Base-by-base conservation (phyloP, 2,329 filamentous ascomycete species). In the Lasiodiplodia citricola region DNA sequence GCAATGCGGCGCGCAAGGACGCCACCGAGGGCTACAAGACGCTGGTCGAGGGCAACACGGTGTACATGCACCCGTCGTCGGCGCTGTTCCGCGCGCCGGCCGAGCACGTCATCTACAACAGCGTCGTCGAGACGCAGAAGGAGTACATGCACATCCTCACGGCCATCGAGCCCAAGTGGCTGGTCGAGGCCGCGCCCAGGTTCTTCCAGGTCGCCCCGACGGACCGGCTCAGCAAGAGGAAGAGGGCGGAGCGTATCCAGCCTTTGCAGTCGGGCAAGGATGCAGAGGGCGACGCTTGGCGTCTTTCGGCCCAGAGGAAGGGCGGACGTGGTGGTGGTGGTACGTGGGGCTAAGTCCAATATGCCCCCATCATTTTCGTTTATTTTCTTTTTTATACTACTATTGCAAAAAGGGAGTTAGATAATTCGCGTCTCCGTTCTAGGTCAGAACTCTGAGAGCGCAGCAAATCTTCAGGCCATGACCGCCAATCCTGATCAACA, bases 101-200 rank as follows among this genome's bases (percentile, higher is more conserved):
- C 0, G 96, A 99, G 81, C 96, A 96, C 86, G 96, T 98, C 41
- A 92, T 99, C 67, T 99, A 97, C 78, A 91, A 97, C 76, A 91
- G 89, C 66, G 85, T 99, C 23, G 93, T 98, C 8, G 86, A 98
- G 74, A 99, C 96, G 28, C 96, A 92, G 28, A 95, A 97, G 83
- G 96, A 99, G 82, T 99, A 98, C 81, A 98, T 99, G 96, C 94
- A 97, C 76, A 92, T 89, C 77, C 96, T 94, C 16, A 97, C 93
- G 3, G 88, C 88, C 4, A 98, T 99, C 75, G 96, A 99, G 81
- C 95, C 96, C 10, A 97, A 97, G 79, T 91, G 88, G 89, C 87
- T 99, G 25, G 94, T 98, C 0, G 94, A 97, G 75, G 95, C 94
- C 14, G 96, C 96, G n/a, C 96, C 96, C 11, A 97, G 94, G 0